Percentiles rank a stretch among this genome's conserved stretches.
Evolutionary conservation across 2,329 filamentous ascomycete species (phyloP).

Genomic region (Venturiaceae sp.): DNA sequence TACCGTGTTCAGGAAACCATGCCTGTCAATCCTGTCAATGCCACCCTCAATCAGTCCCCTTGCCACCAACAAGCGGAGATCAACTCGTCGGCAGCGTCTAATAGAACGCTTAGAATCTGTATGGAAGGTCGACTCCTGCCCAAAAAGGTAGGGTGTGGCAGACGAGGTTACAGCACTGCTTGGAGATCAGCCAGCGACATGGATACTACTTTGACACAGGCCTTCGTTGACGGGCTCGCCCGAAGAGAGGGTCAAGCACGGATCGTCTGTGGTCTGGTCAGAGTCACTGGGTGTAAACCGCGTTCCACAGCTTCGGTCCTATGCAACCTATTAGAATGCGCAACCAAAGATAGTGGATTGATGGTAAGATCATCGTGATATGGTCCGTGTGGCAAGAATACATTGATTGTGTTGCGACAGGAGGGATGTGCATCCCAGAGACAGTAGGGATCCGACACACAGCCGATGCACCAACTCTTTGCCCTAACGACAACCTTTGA

Average conservation of each 20-base stretch:
- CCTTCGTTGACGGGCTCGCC: not conserved
- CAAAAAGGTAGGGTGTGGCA: not conserved
- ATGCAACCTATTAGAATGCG: not conserved
- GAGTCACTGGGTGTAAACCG: not conserved
- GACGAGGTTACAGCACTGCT: not conserved
- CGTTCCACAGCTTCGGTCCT: not conserved
- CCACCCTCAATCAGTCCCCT: not conserved
- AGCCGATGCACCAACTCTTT: no score
- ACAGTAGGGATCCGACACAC: no score
- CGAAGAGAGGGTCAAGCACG: not conserved
- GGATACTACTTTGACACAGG: not conserved
- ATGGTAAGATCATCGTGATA: not conserved
- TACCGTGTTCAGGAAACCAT: not conserved
- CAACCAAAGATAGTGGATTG: not conserved
- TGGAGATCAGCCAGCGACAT: not conserved
- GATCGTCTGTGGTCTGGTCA: not conserved
- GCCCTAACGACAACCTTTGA: no score
- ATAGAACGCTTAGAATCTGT: not conserved
- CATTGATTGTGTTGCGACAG: not conserved
- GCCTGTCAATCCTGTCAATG: not conserved
- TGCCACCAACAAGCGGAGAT: not conserved
- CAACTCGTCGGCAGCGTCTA: not conserved
- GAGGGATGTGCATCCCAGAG: no score
- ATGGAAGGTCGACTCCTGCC: not conserved
- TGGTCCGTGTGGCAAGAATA: not conserved